Conservation (phyloP, 164 flowering plant species). For the Annona cherimola region DNA sequence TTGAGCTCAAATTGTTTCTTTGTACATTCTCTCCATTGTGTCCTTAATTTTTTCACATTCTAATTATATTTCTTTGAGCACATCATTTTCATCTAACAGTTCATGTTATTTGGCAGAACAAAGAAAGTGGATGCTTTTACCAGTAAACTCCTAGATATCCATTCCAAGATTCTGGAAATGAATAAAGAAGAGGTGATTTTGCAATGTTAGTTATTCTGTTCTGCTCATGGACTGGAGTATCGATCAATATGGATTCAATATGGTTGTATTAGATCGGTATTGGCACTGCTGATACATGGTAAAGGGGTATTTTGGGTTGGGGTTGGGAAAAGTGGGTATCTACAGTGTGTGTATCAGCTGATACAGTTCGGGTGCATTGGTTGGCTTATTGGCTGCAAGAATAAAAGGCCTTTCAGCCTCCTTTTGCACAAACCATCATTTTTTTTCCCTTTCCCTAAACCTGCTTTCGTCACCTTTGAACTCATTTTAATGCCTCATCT, state of each 20-base stretch:
- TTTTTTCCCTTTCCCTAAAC: no score
- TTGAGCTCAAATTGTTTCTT: neutral
- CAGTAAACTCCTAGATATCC: conserved; percentile 78
- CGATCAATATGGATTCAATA: neutral
- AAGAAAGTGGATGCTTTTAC: conserved; percentile 85
- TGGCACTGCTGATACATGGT: neutral
- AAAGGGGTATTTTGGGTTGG: no score
- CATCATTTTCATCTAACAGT: neutral
- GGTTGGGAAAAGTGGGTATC: no score
- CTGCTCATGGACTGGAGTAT: neutral
- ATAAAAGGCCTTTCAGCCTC: no score
- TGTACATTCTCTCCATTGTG: neutral
- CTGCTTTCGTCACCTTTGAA: no score
- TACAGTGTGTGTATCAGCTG: no score
- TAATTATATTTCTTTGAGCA: neutral
- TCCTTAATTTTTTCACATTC: neutral
- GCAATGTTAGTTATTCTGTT: neutral
- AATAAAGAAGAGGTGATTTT: conserved; percentile 68
- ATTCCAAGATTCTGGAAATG: conserved; percentile 72
- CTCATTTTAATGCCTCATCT: no score
- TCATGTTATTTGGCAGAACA: conserved; percentile 50
- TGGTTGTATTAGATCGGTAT: neutral
- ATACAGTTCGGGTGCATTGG: no score
- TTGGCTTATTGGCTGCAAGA: no score
- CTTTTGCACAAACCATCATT: no score